Conservation (phyloP, 148 eudicot genomes). For the Rhododendron mucronatum region DNA sequence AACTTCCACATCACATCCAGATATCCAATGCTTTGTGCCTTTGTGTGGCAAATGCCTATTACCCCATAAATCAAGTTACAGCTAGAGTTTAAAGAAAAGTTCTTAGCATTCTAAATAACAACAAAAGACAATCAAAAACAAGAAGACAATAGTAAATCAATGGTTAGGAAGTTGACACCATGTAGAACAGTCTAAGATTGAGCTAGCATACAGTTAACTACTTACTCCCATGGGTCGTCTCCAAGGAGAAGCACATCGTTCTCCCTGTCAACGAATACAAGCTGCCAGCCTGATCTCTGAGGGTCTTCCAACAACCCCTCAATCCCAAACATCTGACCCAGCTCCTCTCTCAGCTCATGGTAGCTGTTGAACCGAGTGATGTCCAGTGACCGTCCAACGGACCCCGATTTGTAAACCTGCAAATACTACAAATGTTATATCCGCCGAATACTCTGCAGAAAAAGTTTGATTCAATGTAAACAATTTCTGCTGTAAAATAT, state of each 20-base stretch:
- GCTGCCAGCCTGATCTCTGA: constrained; percentile 99
- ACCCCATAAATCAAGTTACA: not conserved
- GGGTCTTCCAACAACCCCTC: constrained; percentile 93
- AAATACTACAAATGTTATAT: not conserved
- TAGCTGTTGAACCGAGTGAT: constrained; percentile 96
- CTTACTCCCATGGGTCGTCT: constrained; percentile 99
- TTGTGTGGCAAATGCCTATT: not conserved
- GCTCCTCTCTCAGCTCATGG: constrained; percentile 80
- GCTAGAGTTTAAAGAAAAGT: not conserved
- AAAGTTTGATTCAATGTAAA: not conserved
- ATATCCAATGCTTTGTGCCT: not conserved
- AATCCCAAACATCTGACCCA: constrained; percentile 94
- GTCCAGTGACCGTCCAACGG: constrained; percentile 95
- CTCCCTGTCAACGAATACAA: constrained; percentile 99
- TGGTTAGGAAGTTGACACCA: not conserved
- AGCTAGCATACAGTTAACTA: constrained; percentile 4
- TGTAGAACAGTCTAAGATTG: not conserved
- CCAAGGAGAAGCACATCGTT: constrained; percentile 99
- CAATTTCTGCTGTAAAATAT: not conserved
- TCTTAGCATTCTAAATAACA: not conserved
- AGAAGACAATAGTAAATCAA: not conserved
- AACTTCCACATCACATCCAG: not conserved
- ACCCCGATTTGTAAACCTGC: constrained; percentile 90
- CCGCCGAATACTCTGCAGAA: not conserved
- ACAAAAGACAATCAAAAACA: not conserved